These are phyloP conservation scores for Lachnellula arida DNA, from an alignment of 2,329 filamentous ascomycete species.

Conservation along the genomic window DNA sequence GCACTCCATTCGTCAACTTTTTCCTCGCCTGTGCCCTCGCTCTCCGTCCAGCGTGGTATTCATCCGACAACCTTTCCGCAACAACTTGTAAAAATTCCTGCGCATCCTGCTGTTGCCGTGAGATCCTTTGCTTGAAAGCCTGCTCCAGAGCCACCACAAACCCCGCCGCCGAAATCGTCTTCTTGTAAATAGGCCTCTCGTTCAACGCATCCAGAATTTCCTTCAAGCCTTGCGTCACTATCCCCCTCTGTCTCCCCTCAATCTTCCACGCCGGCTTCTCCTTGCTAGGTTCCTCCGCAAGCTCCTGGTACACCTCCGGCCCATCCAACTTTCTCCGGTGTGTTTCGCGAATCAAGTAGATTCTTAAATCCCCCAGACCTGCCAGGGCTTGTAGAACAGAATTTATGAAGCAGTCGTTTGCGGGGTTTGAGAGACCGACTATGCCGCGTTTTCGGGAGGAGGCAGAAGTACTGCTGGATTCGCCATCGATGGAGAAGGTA, in stretches of 20 bases:
- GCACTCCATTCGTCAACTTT: background rate
- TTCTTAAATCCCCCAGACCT: constrained; percentile 78
- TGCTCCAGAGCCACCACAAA: constrained; percentile 81
- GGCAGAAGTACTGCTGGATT: constrained; percentile 52
- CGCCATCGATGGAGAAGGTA: constrained; percentile 91
- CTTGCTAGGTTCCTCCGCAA: constrained; percentile 46
- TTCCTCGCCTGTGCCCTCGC: constrained; percentile 57
- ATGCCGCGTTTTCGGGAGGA: constrained; percentile 71
- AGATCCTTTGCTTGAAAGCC: constrained; percentile 87
- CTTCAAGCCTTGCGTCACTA: constrained; percentile 84
- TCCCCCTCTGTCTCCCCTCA: constrained; percentile 68
- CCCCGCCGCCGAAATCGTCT: constrained; percentile 81
- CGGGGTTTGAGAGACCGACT: constrained; percentile 82
- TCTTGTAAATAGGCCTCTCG: constrained; percentile 87
- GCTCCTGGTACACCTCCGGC: constrained; percentile 64
- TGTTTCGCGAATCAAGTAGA: constrained; percentile 89
- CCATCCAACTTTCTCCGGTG: constrained; percentile 80
- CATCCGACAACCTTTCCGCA: constrained; percentile 85
- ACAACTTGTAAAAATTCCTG: constrained; percentile 96
- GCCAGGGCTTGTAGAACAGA: constrained; percentile 91
- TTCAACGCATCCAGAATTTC: constrained; percentile 89
- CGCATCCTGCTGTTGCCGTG: constrained; percentile 91
- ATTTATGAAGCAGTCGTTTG: constrained; percentile 97
- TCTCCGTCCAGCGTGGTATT: constrained; percentile 80
- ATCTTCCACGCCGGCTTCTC: constrained; percentile 55